Evolutionary conservation across 2,329 filamentous ascomycete species (phyloP).

Genomic region (Microsporum ferrugineum): DNA sequence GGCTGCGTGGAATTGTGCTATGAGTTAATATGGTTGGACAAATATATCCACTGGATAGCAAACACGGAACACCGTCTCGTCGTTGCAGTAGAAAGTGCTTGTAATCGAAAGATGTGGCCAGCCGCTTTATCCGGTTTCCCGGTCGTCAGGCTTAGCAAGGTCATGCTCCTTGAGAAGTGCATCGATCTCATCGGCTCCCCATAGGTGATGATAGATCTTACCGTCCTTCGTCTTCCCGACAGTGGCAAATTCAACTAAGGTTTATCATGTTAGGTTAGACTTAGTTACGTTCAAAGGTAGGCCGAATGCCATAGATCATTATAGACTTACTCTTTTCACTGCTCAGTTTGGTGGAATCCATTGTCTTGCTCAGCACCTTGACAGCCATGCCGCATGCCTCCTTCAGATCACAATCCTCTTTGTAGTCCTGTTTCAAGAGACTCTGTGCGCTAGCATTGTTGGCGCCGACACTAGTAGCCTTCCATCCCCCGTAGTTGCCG

Average conservation of each 20-base stretch:
- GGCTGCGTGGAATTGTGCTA: no score
- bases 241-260: slow-evolving; percentile 87
- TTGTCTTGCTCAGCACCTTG: slow-evolving; percentile 98
- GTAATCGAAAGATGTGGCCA: no score
- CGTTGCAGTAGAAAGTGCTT: no score
- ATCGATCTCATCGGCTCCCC: slow-evolving; percentile 94
- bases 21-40: no score
- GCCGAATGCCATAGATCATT: background rate
- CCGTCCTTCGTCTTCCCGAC: slow-evolving; percentile 91
- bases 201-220: slow-evolving; percentile 96
- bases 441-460: slow-evolving; percentile 98
- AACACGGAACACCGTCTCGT: no score
- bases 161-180: slow-evolving; percentile 89
- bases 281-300: background rate
- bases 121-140: slow-evolving; percentile 44
- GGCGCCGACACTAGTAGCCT: slow-evolving; percentile 92
- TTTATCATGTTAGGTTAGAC: slow-evolving; percentile 1
- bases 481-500: slow-evolving; percentile 98
- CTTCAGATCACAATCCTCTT: slow-evolving; percentile 91
- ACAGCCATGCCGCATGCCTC: slow-evolving; percentile 96
- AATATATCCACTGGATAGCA: no score
- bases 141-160: slow-evolving; percentile 68
- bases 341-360: slow-evolving; percentile 98
- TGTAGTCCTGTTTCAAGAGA: slow-evolving; percentile 97
- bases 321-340: slow-evolving; percentile 84